Base-by-base conservation (phyloP, 75 land plant species). In the Pinus albicaulis region DNA sequence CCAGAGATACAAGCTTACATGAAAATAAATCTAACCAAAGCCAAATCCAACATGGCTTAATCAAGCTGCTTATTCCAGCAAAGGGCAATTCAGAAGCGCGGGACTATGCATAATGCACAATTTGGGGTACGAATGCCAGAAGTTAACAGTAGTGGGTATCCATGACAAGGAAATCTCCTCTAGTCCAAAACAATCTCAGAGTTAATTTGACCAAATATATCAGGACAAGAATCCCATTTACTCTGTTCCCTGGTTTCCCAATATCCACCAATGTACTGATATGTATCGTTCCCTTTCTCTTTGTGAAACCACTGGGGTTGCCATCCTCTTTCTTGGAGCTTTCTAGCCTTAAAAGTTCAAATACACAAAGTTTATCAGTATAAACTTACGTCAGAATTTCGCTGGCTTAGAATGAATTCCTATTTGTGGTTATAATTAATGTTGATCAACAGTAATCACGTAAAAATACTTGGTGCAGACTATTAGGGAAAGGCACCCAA, bases 271-370 rank as follows among this genome's bases (percentile, higher is more conserved):
- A 81, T 71, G 59, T 92, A 95, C 17, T 89, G 76, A 71, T 81
- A 88, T 44, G 92, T 92, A 72, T 90, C 87, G 66, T 87, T 83
- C 31, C 94, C 98, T 59, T 77, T 80, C 34, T 83, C 93, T 73
- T 91, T 97, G 25, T 76, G 77, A 76, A 98, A 98, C 99, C 99
- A 98, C 74, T 84, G 86, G 26, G 99, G 98, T 73, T 93, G 89
- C 99, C 99, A 98, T 57, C 99, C 99, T 56, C 86, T 92, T 57
- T 98, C 99, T 64, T 98, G 99, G 77, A 98, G 59, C 72, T 84
- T 89, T 74, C 98, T 88, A 65, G 99, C 99, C 99, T 97, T 89
- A 71, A 75, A 57, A 44, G 8, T 6, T 44, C 48, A 44, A 68
- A 68, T 24, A n/a, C 48, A 68, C 3, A 38, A 38, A 34, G 20